These are phyloP conservation scores for Dothidotthia symphoricarpi DNA, from an alignment of 2,329 filamentous ascomycete genomes.

Conservation along the genomic window DNA sequence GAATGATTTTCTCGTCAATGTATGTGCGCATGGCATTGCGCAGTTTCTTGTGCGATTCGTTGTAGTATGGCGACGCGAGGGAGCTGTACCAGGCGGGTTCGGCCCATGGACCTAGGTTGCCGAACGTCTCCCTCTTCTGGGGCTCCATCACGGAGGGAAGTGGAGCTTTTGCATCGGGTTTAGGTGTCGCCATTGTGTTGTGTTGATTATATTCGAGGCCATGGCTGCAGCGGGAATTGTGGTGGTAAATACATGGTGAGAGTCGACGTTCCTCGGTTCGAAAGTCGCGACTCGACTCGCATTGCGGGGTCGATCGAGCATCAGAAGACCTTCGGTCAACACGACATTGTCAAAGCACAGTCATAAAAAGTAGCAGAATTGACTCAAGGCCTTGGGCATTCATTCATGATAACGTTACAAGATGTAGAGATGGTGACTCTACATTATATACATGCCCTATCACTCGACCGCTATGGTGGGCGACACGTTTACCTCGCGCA, in stretches of 20 bases:
- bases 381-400: slow-evolving; percentile 6
- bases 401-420: slow-evolving; percentile 21
- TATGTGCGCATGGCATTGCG: slow-evolving; percentile 59
- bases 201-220: neutral
- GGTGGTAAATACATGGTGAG: too few species aligned
- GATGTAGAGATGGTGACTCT: slow-evolving; percentile 10
- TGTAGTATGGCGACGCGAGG: slow-evolving; percentile 62
- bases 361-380: too few species aligned
- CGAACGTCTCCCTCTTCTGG: slow-evolving; percentile 31
- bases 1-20: slow-evolving; percentile 58
- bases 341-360: too few species aligned
- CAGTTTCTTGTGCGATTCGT: slow-evolving; percentile 58
- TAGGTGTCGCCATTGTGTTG: slow-evolving; percentile 11
- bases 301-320: too few species aligned
- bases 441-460: neutral
- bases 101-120: slow-evolving; percentile 45
- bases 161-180: slow-evolving; percentile 10
- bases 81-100: slow-evolving; percentile 50
- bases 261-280: too few species aligned
- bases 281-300: too few species aligned
- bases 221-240: neutral
- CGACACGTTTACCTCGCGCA: slow-evolving; percentile 41
- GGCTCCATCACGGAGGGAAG: slow-evolving; percentile 19
- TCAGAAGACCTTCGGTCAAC: too few species aligned
- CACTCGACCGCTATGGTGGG: slow-evolving; percentile 3